A percentile compares a stretch with the other conserved stretches of the same genome.
phyloP scores from a whole-genome alignment of 345 rosid genomes.

The Hibiscus trionum region DNA sequence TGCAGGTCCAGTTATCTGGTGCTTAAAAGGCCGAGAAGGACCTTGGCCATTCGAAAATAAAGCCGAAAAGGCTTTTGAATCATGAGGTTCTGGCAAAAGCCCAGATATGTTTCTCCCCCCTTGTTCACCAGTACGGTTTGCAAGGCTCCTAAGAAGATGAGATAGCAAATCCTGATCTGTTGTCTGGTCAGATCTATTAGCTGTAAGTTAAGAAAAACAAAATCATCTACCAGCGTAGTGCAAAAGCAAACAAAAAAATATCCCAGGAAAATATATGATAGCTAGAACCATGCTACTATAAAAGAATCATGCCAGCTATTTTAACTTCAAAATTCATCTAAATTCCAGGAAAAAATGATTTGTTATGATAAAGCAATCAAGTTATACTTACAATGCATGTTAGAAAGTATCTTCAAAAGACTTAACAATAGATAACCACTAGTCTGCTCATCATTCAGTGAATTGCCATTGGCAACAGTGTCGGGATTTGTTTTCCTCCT shows the following conservation, averaged over 20 bases:
- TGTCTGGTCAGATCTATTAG: conserved; percentile 52
- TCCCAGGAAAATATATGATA: neutral
- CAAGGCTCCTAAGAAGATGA: conserved; percentile 80
- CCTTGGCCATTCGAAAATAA: conserved; percentile 48
- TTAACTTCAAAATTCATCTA: neutral
- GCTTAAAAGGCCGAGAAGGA: conserved; percentile 32
- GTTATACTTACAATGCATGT: conserved; percentile 68
- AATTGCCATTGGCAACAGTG: conserved; percentile 38
- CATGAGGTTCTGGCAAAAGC: conserved; percentile 56
- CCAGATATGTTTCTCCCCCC: conserved; percentile 55
- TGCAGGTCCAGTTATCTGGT: conserved; percentile 29
- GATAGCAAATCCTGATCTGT: conserved; percentile 76
- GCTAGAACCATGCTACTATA: neutral
- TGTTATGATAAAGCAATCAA: neutral
- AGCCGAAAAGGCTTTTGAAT: conserved; percentile 39
- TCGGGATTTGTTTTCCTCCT: conserved; percentile 95
- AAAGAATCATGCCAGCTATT: neutral
- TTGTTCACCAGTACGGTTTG: conserved; percentile 46
- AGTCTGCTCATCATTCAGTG: conserved; percentile 65
- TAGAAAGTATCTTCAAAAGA: conserved; percentile 84
- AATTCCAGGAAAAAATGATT: neutral
- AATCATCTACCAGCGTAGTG: conserved; percentile 1
- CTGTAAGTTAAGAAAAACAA: conserved; percentile 37
- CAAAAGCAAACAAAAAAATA: neutral
- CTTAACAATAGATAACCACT: conserved; percentile 71